These are phyloP conservation scores for Lotmaria passim DNA, from an alignment of 208 protist genomes.

Conservation along the genomic window DNA sequence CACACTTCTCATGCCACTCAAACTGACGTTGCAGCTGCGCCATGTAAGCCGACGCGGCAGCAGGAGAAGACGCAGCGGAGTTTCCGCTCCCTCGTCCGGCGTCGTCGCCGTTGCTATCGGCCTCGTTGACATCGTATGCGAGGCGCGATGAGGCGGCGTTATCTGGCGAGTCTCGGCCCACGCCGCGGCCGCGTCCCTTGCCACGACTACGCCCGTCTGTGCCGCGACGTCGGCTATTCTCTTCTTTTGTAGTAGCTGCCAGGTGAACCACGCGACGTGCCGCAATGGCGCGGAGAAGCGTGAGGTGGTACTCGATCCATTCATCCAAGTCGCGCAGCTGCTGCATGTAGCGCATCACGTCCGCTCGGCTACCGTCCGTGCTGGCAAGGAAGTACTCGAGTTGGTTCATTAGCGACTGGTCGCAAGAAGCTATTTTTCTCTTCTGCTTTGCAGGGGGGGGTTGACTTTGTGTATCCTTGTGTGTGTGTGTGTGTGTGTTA, in stretches of 20 bases:
- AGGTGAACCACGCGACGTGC: constrained; percentile 26
- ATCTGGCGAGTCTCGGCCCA: neutral
- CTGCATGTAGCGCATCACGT: constrained; percentile 70
- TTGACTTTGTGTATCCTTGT: too few species aligned
- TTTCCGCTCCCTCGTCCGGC: neutral
- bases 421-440: neutral
- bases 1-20: constrained; percentile 34
- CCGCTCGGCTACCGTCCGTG: constrained; percentile 57
- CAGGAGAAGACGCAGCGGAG: too few species aligned
- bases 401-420: constrained; percentile 50
- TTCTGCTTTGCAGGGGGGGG: neutral
- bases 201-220: neutral
- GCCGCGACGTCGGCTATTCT: neutral
- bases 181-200: constrained; percentile 7
- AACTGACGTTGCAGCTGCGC: constrained; percentile 27
- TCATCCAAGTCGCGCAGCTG: constrained; percentile 68
- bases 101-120: neutral
- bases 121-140: constrained; percentile 14
- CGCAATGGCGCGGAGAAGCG: constrained; percentile 45
- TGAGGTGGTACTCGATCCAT: constrained; percentile 61
- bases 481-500: too few species aligned
- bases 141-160: neutral
- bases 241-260: neutral
- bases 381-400: constrained; percentile 76
- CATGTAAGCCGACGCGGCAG: constrained; percentile 1